Evolutionary conservation across 176 grass and related monocot genomes (phyloP), one percentile per base, ranked within the genome.

Genomic region (Phoenix roebelenii): DNA sequence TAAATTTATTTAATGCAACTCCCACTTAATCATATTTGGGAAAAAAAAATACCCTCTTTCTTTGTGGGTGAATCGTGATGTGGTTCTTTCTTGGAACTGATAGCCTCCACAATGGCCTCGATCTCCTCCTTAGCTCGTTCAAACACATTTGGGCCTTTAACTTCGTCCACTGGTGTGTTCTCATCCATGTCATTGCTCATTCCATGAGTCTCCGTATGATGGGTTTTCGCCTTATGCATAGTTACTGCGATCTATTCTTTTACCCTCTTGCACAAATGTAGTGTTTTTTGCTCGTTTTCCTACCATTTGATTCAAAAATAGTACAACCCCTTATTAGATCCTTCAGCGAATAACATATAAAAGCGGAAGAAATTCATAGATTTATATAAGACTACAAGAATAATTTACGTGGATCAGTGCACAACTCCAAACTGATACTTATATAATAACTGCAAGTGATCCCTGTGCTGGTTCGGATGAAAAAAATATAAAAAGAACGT

Each of bases 61-160:
- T 60, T 74, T 29, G 35, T 6, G 60, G 50, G 44, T 16, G 15
- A 10, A 75, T 57, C 16, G 10, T 49, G 71, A 75, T 52, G 76
- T 64, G 63, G 2, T 73, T 80, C 68, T 77, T 80, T 0, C 24
- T 61, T 58, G 5, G 78, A 58, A 29, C 59, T 66, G 16, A 86
- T 12, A 44, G 39, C 66, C 17, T 62, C 78, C 64, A 66, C 18
- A 55, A 86, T 35, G 20, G 70, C 51, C 54, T 61, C 74, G 32
- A 77, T 25, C 32, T 79, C 78, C 49, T 74, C 83, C 69, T 76
- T 80, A 59, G 82, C 64, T 58, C 73, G 68, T 10, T 60, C 49
- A 3, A 86, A 62, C 7, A 60, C 58, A 60, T 60, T 60, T 12
- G 25, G 16, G 15, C 5, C 58, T 60, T 60, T 30, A 17, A 60